phyloP scores from a whole-genome alignment of 495 filamentous ascomycete genomes.

The Viridothelium virens region DNA sequence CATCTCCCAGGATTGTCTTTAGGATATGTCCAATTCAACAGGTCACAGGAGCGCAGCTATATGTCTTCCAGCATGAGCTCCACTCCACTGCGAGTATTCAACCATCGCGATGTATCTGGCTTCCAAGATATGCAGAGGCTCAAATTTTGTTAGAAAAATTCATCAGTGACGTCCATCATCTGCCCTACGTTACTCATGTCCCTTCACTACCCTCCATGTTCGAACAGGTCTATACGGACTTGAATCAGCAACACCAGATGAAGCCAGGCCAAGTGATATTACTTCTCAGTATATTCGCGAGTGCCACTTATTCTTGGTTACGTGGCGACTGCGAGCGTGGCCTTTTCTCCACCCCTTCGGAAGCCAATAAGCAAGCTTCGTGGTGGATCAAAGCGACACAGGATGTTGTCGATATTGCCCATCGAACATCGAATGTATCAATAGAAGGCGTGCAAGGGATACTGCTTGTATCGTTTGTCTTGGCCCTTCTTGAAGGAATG shows the following conservation, averaged over 20 bases:
- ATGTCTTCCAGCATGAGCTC: neutral
- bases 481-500: conserved; percentile 39
- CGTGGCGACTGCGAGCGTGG: conserved; percentile 21
- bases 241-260: conserved; percentile 25
- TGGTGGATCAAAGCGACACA: conserved; percentile 37
- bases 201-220: conserved; percentile 35
- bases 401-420: conserved; percentile 38
- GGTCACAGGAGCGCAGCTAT: conserved; percentile 13
- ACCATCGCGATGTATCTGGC: conserved; percentile 32
- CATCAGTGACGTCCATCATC: conserved; percentile 34
- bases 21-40: conserved; percentile 18
- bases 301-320: conserved; percentile 39
- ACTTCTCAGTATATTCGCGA: conserved; percentile 41
- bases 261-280: conserved; percentile 35
- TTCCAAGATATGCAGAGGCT: conserved; percentile 38
- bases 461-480: conserved; percentile 36
- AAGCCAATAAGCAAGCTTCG: conserved; percentile 31
- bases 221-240: conserved; percentile 34
- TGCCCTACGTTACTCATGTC: conserved; percentile 40
- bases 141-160: conserved; percentile 39
- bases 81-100: conserved; percentile 2
- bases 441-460: conserved; percentile 43
- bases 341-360: conserved; percentile 31
- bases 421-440: conserved; percentile 25
- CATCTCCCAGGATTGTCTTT: conserved; percentile 20